Conservation (phyloP, 2,329 filamentous ascomycete genomes). For the Aspergillus transmontanensis region DNA sequence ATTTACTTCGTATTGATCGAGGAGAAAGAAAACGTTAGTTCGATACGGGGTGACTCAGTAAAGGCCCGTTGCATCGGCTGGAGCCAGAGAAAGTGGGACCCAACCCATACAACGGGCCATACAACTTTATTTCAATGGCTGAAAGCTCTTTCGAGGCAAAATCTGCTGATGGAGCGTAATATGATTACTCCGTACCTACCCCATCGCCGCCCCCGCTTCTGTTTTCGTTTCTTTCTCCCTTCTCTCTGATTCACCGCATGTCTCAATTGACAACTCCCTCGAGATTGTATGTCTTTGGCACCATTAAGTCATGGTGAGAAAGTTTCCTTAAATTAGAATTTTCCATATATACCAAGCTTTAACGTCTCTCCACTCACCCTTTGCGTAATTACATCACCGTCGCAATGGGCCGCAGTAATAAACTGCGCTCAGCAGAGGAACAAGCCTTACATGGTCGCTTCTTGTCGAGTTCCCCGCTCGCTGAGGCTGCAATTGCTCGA, state of each 20-base stretch:
- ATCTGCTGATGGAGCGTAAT: slow-evolving; percentile 4
- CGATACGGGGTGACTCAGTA: not conserved
- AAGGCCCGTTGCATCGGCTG: not conserved
- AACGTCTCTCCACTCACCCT: not conserved
- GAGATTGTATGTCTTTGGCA: not conserved
- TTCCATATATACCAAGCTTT: not conserved
- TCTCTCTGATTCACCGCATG: not conserved
- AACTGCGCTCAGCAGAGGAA: slow-evolving; percentile 27
- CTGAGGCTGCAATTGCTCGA: slow-evolving; percentile 65
- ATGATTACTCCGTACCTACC: not conserved
- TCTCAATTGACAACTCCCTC: not conserved
- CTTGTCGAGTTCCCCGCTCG: slow-evolving; percentile 64
- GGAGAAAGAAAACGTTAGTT: not conserved
- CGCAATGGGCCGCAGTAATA: slow-evolving; percentile 32
- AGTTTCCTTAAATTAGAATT: not conserved
- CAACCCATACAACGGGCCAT: not conserved
- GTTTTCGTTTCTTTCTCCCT: slow-evolving; percentile 8
- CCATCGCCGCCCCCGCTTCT: slow-evolving; percentile 4
- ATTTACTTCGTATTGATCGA: not conserved
- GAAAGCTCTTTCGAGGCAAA: slow-evolving; percentile 4
- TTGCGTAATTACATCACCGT: not conserved
- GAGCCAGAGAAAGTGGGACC: slow-evolving; percentile 9
- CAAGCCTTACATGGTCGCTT: slow-evolving; percentile 49
- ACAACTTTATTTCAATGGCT: slow-evolving; percentile 11
- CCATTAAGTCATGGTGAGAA: not conserved